These are phyloP conservation scores for Cinchona pubescens DNA, from an alignment of 257 asterid genomes.

Conservation along the genomic window DNA sequence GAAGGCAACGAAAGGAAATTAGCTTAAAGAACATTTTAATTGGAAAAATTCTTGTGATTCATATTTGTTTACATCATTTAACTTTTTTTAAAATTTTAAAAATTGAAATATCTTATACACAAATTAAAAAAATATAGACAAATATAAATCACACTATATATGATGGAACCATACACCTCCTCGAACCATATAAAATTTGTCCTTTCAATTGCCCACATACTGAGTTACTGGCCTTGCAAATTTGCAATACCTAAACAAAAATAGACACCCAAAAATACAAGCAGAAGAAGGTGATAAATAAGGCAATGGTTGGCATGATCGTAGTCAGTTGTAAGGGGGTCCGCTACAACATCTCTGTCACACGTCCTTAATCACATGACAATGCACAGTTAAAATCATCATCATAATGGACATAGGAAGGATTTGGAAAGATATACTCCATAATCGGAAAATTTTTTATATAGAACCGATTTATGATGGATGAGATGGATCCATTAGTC, in stretches of 20 bases:
- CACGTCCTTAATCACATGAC: slow-evolving; percentile 20
- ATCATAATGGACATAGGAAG: slow-evolving; percentile 15
- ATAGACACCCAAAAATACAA: not conserved
- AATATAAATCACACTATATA: too few relatives aligned
- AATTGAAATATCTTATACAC: too few relatives aligned
- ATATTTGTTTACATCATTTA: too few relatives aligned
- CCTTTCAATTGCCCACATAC: not conserved
- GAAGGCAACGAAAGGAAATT: too few relatives aligned
- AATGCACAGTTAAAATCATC: slow-evolving; percentile 9
- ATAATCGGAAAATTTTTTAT: too few relatives aligned
- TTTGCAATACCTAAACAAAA: not conserved
- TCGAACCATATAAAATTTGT: too few relatives aligned
- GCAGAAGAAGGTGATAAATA: slow-evolving; percentile 6
- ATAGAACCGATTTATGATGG: too few relatives aligned
- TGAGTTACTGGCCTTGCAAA: not conserved
- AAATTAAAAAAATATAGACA: too few relatives aligned
- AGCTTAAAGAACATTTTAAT: not conserved
- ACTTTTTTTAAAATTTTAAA: too few relatives aligned
- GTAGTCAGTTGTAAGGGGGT: not conserved
- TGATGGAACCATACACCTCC: too few relatives aligned
- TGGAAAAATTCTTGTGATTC: too few relatives aligned
- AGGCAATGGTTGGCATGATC: not conserved
- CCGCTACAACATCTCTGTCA: slow-evolving; percentile 8
- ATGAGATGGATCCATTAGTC: too few relatives aligned
- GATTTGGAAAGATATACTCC: not conserved